Evolutionary conservation across 192 early-diverging fungal genomes (phyloP).

Genomic region (Piromyces finnis): DNA sequence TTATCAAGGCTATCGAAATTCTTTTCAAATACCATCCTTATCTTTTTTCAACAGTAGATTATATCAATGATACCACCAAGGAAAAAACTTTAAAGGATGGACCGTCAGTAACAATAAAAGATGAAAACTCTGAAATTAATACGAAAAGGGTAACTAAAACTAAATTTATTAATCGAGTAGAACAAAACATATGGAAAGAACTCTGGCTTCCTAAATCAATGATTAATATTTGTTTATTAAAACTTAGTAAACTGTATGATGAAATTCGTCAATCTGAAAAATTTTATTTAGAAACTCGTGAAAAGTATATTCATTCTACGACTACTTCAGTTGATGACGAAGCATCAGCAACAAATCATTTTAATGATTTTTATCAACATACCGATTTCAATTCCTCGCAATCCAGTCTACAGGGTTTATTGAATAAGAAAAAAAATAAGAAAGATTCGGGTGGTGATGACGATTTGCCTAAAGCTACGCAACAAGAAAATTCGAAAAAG

Average conservation of each 20-base stretch:
- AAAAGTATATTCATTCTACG: no score
- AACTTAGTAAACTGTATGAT: background rate
- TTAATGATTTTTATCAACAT: background rate
- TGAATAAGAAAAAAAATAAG: background rate
- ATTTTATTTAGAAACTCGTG: background rate
- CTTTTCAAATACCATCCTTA: background rate
- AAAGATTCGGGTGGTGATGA: background rate
- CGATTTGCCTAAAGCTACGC: no score
- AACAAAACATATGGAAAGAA: background rate
- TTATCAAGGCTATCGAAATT: background rate
- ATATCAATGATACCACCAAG: no score
- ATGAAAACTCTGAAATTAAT: background rate
- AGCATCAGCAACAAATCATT: background rate
- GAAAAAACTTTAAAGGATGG: background rate
- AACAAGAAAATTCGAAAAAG: background rate
- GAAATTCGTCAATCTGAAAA: background rate
- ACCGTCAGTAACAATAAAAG: background rate
- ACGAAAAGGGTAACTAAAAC: background rate
- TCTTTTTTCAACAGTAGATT: background rate
- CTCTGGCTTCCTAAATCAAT: background rate
- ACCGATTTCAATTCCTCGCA: background rate
- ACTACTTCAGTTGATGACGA: no score
- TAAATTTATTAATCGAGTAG: background rate
- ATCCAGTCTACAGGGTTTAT: background rate
- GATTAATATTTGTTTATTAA: background rate